Conservation (phyloP, 345 rosid species). For the Populus alba region DNA sequence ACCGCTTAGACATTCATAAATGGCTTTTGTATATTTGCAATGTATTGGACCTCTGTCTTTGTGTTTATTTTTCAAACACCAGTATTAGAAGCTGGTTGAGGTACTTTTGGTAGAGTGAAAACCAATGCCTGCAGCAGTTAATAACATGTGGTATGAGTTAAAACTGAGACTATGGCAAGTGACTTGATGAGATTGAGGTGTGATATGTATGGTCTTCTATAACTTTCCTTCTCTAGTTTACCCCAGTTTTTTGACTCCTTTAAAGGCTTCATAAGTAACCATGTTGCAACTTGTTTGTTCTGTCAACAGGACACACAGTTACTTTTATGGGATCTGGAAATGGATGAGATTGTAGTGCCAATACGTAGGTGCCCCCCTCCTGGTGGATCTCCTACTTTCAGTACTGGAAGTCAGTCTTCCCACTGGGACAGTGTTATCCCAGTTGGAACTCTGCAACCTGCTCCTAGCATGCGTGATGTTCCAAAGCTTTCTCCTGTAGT, state of each 20-base stretch:
- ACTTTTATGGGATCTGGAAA: constrained; percentile 95
- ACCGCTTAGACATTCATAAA: too few species aligned
- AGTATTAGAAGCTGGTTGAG: background rate
- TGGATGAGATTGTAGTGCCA: constrained; percentile 98
- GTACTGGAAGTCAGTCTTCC: constrained; percentile 94
- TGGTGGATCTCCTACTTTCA: constrained; percentile 96
- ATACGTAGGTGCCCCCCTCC: constrained; percentile 76
- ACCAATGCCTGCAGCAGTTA: background rate
- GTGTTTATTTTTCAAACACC: background rate
- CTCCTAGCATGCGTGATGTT: constrained; percentile 88
- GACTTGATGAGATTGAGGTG: constrained; percentile 4
- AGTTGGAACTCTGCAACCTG: constrained; percentile 81
- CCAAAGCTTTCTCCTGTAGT: constrained; percentile 90
- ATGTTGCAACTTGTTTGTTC: background rate
- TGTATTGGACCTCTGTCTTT: background rate
- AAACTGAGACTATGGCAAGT: constrained; percentile 4
- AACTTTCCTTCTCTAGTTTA: background rate
- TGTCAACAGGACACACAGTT: constrained; percentile 80
- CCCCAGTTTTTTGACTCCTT: background rate
- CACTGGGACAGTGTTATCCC: constrained; percentile 91
- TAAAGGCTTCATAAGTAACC: background rate
- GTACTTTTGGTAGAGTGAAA: background rate
- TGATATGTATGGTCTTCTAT: background rate
- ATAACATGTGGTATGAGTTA: background rate
- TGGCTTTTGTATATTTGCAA: background rate